Evolutionary conservation across 2,329 filamentous ascomycete genomes (phyloP), one percentile per base, ranked within the genome.

Genomic region (Cladophialophora immunda): DNA sequence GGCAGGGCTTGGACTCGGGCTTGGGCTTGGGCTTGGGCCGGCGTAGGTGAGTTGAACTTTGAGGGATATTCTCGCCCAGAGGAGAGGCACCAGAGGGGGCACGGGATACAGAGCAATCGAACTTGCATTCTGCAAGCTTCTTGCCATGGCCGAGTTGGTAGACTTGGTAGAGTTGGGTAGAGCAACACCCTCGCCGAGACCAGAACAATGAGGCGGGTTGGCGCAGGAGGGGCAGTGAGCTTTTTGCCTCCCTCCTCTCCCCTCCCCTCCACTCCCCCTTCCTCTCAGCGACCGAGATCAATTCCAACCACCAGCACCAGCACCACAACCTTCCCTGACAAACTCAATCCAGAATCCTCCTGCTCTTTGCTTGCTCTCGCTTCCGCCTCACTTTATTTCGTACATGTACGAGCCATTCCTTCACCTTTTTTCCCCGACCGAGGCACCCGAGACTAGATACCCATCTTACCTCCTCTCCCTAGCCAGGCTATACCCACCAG

Each of bases 301-400:
- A 34, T 9, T 11, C 32, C 9, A 7, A 9, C 32, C 32, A 34
- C 32, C 4, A 41, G 15, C 38, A 41, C 17, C 38, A 41, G 5
- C 38, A n/a, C 15, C 4, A 41, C 38, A 15, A 19, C 34, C 36
- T 5, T 15, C 36, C 36, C 17, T 41, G 38, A 9, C n/a, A 25
- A 50, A 50, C 45, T 13, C 45, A 50, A 25, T 25, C 38, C 9
- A 5, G 38, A 25, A 25, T 25, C 9, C 45, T 25, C 19, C 45
- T 47, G 8, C 19, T 22, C 41, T 47, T 50, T 50, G 45, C 7
- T 25, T 25, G 19, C 13, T 25, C 45, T 13, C 45, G 45, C 45
- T 50, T 25, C 25, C 15, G 45, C 45, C 45, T 50, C 45, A 50
- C 45, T 50, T 4, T 50, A n/a, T 50, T 19, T 50, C 45, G 19